phyloP scores from a whole-genome alignment of 257 asterid species.

The Solanum virginianum region DNA sequence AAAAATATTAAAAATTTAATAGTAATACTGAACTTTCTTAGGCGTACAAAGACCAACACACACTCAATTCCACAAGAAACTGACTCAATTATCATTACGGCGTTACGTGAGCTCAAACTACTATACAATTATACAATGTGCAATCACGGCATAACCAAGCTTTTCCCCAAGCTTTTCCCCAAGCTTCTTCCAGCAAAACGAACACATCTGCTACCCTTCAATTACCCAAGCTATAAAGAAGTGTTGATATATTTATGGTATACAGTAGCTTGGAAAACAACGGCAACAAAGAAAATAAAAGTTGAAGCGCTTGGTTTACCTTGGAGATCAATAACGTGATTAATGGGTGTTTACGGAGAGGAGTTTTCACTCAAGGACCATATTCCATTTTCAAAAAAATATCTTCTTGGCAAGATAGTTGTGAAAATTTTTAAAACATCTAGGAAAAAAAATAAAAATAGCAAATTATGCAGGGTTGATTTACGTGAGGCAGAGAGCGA shows the following conservation, averaged over 20 bases:
- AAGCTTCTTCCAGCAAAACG: background rate
- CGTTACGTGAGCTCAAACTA: background rate
- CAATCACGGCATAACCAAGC: background rate
- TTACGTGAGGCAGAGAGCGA: background rate
- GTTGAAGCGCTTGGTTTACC: background rate
- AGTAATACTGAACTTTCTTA: background rate
- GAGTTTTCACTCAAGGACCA: background rate
- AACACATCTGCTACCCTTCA: background rate
- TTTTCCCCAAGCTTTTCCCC: background rate
- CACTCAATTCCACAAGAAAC: background rate
- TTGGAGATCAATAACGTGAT: background rate
- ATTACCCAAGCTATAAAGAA: background rate
- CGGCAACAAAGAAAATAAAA: background rate
- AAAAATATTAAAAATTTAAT: background rate
- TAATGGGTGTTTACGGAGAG: background rate
- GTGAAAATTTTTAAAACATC: background rate
- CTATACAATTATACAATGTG: background rate
- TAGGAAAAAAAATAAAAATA: background rate
- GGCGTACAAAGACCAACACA: background rate
- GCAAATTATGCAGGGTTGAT: background rate
- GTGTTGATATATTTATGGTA: background rate
- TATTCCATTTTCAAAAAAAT: background rate
- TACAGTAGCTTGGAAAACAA: background rate
- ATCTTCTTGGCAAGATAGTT: too few species aligned
- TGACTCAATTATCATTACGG: background rate